Conservation (phyloP, 768 basidiomycete genomes). For the Mycena latifolia region DNA sequence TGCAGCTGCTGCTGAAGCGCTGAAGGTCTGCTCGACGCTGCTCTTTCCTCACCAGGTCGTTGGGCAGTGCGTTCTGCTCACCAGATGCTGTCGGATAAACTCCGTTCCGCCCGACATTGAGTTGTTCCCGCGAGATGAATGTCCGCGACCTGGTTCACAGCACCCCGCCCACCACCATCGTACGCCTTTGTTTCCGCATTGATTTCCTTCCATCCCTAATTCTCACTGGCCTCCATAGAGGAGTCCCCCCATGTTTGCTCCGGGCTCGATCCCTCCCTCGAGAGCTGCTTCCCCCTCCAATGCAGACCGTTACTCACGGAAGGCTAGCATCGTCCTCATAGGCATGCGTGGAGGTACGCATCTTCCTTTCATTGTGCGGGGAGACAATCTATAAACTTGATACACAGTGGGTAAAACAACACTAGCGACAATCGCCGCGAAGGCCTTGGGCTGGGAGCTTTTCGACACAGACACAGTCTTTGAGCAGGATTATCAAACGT, state of each 20-base stretch:
- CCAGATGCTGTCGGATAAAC: slow-evolving; percentile 29
- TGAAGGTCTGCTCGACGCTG: too few relatives aligned
- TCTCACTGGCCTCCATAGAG: not conserved
- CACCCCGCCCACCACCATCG: slow-evolving; percentile 12
- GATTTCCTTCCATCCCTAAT: not conserved
- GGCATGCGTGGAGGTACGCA: slow-evolving; percentile 78
- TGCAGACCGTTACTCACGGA: slow-evolving; percentile 31
- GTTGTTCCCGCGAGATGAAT: slow-evolving; percentile 23
- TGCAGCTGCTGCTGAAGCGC: too few relatives aligned
- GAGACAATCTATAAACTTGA: too few relatives aligned
- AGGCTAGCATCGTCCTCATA: slow-evolving; percentile 66
- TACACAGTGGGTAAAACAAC: slow-evolving; percentile 76
- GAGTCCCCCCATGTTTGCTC: slow-evolving; percentile 8
- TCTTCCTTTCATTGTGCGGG: slow-evolving; percentile 2
- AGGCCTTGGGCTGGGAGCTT: slow-evolving; percentile 65
- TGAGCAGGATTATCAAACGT: slow-evolving; percentile 57
- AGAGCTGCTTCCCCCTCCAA: slow-evolving; percentile 32
- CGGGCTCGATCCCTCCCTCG: slow-evolving; percentile 13
- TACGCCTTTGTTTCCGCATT: not conserved
- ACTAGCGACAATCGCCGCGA: slow-evolving; percentile 74
- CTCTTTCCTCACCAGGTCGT: too few relatives aligned
- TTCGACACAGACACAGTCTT: slow-evolving; percentile 80
- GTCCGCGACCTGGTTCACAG: slow-evolving; percentile 32
- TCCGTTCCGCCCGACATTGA: not conserved
- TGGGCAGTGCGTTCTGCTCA: too few relatives aligned